These are phyloP conservation scores for Teratosphaeriaceae sp. DNA, from an alignment of 2,329 filamentous ascomycete species.

Conservation along the genomic window DNA sequence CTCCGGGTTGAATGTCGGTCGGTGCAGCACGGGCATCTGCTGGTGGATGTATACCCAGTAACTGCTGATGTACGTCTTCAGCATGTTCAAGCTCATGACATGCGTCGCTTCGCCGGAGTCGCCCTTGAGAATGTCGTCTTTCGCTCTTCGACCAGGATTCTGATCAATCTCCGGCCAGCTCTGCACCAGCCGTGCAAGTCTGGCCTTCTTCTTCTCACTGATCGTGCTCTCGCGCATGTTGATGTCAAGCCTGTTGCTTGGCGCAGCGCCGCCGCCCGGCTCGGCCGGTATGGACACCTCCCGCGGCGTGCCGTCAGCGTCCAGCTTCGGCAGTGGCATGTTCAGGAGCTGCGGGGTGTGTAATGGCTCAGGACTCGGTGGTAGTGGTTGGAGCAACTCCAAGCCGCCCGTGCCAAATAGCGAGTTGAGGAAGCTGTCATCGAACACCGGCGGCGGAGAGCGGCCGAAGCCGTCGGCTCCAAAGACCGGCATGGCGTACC, in stretches of 20 bases:
- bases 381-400: slow-evolving; percentile 14
- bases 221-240: slow-evolving; percentile 72
- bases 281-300: neutral
- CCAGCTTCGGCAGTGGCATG: slow-evolving; percentile 18
- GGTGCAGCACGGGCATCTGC: slow-evolving; percentile 89
- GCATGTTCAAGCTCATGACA: slow-evolving; percentile 79
- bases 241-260: slow-evolving; percentile 53
- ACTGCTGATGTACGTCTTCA: slow-evolving; percentile 87
- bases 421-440: slow-evolving; percentile 23
- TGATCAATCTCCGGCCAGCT: slow-evolving; percentile 72
- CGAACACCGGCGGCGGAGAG: slow-evolving; percentile 57
- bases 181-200: slow-evolving; percentile 76
- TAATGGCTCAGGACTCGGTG: slow-evolving; percentile 16
- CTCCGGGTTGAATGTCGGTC: slow-evolving; percentile 85
- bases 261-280: slow-evolving; percentile 6
- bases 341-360: slow-evolving; percentile 14
- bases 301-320: slow-evolving; percentile 14
- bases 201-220: slow-evolving; percentile 73
- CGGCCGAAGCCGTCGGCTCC: slow-evolving; percentile 74
- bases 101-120: slow-evolving; percentile 58
- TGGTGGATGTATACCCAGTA: slow-evolving; percentile 96
- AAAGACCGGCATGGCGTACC: slow-evolving; percentile 76
- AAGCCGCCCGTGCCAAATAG: slow-evolving; percentile 15
- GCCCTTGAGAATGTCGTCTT: slow-evolving; percentile 71
- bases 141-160: slow-evolving; percentile 64